These are phyloP conservation scores for Phytophthora tentaculata DNA, from an alignment of 352 stramenopile genomes.

Conservation along the genomic window DNA sequence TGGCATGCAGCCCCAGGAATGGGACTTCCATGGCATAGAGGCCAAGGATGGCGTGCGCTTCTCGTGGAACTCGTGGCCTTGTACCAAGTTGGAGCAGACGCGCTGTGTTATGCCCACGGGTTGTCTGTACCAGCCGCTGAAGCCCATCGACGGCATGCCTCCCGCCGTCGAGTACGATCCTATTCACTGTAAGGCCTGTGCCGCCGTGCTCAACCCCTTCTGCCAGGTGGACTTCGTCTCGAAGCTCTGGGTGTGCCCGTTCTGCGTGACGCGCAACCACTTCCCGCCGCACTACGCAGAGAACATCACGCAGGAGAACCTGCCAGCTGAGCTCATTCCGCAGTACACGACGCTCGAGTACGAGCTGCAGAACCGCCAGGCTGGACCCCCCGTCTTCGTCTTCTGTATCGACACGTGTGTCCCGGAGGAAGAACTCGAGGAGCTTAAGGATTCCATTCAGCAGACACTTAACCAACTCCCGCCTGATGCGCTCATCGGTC, in stretches of 20 bases:
- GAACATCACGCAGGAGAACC: constrained; percentile 98
- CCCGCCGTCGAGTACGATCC: constrained; percentile 97
- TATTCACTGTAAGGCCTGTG: constrained; percentile 98
- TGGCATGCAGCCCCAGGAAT: constrained; percentile 81
- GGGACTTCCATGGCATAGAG: constrained; percentile 87
- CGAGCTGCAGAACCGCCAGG: constrained; percentile 93
- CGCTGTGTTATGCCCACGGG: constrained; percentile 97
- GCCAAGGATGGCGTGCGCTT: constrained; percentile 96
- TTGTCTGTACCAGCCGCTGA: constrained; percentile 97
- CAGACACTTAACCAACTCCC: constrained; percentile 98
- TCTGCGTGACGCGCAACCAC: constrained; percentile 99
- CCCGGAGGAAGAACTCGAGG: constrained; percentile 96
- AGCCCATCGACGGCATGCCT: constrained; percentile 95
- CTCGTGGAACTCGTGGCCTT: constrained; percentile 99
- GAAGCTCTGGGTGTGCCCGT: constrained; percentile 99
- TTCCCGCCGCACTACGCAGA: constrained; percentile 96
- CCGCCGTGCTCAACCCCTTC: constrained; percentile 98
- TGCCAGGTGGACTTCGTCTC: constrained; percentile 98
- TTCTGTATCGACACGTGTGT: constrained; percentile 99
- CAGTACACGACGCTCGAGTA: constrained; percentile 99
- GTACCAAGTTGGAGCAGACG: constrained; percentile 97
- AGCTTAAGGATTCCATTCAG: constrained; percentile 98
- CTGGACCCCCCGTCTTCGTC: constrained; percentile 97
- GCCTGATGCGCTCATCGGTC: constrained; percentile 96
- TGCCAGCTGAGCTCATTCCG: constrained; percentile 99